A percentile compares a stretch with the other conserved stretches of the same genome.
These are phyloP conservation scores for Acanthamoeba pearcei DNA, from an alignment of 208 protist genomes.

Conservation along the genomic window DNA sequence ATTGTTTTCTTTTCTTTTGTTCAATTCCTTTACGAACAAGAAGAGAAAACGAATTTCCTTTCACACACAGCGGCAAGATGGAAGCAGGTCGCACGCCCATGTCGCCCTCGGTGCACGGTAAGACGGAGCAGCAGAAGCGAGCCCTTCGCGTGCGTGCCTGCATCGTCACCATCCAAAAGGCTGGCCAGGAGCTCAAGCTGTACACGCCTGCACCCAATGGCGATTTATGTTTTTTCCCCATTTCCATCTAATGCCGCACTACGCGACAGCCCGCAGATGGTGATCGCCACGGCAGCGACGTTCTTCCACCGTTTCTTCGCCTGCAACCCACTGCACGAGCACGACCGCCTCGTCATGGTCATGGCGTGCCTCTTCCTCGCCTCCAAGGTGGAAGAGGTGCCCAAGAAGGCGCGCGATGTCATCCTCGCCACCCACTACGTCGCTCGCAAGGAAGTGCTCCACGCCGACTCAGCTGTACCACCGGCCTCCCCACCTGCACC, in stretches of 20 bases:
- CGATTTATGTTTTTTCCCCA: neutral
- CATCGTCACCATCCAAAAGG: slow-evolving; percentile 36
- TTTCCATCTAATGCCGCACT: neutral
- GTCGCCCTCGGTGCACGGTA: neutral
- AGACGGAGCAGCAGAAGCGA: slow-evolving; percentile 25
- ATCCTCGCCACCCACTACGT: slow-evolving; percentile 76
- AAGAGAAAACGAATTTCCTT: neutral
- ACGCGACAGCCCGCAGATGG: slow-evolving; percentile 84
- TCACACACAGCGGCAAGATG: neutral
- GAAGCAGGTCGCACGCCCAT: neutral
- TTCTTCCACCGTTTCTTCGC: slow-evolving; percentile 92
- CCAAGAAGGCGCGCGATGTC: slow-evolving; percentile 88
- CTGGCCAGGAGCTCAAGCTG: slow-evolving; percentile 35
- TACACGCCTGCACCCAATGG: neutral
- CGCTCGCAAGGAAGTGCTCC: slow-evolving; percentile 72
- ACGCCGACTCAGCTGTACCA: slow-evolving; percentile 26
- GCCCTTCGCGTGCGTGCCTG: neutral
- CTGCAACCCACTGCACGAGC: slow-evolving; percentile 83
- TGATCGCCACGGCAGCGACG: slow-evolving; percentile 88
- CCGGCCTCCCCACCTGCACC: neutral
- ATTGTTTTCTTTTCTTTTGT: too few relatives aligned
- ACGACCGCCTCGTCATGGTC: slow-evolving; percentile 85
- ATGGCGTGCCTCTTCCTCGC: slow-evolving; percentile 89
- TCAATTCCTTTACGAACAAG: neutral
- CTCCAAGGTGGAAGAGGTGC: slow-evolving; percentile 90